Base-by-base conservation (phyloP, 2,329 filamentous ascomycete species). In the Trichoderma sp. region DNA sequence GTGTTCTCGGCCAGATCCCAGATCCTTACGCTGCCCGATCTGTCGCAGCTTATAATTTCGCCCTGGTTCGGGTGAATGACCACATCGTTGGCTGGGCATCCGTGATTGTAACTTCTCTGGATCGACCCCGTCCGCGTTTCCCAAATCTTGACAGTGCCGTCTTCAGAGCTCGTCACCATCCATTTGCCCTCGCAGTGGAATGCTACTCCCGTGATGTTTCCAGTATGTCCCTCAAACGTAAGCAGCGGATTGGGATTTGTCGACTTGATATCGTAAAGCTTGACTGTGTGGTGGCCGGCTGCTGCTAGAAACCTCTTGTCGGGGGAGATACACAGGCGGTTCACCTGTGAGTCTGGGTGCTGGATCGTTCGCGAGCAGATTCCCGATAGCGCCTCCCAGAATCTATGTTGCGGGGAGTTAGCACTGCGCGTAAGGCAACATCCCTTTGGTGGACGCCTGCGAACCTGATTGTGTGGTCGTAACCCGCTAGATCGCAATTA, bases 41-140 rank as follows among this genome's bases (percentile, higher is more conserved):
- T 92, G 83, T 99, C 97, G 83, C 96, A 98, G 83, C 94, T 97
- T 81, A 99, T 98, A 77, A 99, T 93, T 86, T 99, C 97, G 76
- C 96, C 97, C 86, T 99, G 97, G 82, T 99, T 99, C 0, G 97
- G 97, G 83, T 99, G 97, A 75, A 99, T 99, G n/a, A 98, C 97
- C 9, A 99, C 97, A 84, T 99, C 97, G 82, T 98, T 99, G 71
- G 96, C 97, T 0, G 97, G 92, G 41, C 92, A 93, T 71, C 93
- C 94, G 83, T 99, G 97, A 79, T 91, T 93, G 84, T 99, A 99
- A 85, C 96, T 98, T 73, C 97, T 91, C 85, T 99, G 97, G 73
- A 98, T 91, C 75, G 90, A 92, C 63, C 94, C 96, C 14, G 90
- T 94, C 64, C 95, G 89, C 6, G 95, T 98, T 83, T 98, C 96